Evolutionary conservation across 2,329 filamentous ascomycete genomes (phyloP), one percentile per base, ranked within the genome.

Genomic region (Onygena corvina): DNA sequence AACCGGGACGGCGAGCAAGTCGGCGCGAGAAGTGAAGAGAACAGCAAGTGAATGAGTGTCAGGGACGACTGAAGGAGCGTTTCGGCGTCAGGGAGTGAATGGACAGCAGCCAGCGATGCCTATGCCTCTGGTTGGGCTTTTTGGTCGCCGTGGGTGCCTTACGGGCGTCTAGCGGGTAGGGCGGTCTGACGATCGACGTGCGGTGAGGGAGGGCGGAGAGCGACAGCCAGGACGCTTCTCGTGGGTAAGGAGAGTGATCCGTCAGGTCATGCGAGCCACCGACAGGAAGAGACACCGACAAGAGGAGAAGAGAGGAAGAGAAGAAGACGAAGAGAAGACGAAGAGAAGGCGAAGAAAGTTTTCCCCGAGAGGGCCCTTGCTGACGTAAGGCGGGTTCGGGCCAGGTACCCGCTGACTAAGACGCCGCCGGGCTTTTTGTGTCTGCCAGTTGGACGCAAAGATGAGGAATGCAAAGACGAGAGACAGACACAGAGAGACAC

Each of bases 221-320:
- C 60, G 64, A 64, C 66, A 62, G 64, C 64, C 62, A 67, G 62
- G 63, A 65, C 60, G 54, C 60, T 56, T 61, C 47, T 48, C 31
- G 38, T 48, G 36, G 46, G 36, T 35, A 50, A 33, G 42, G 40
- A 47, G 12, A 50, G 44, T 30, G 49, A n/a, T n/a, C n/a, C n/a
- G n/a, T n/a, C n/a, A n/a, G n/a, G n/a, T n/a, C n/a, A n/a, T n/a
- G n/a, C n/a, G n/a, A n/a, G n/a, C n/a, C n/a, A n/a, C n/a, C n/a
- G n/a, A n/a, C 30, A 46, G 46, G 46, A 50, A 45, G 45, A 45
- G 34, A 11, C 48, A 46, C 51, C 51, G 47, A 49, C 46, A 52
- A 44, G 46, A 54, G 52, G 42, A 54, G 49, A 51, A 44, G 49
- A 54, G 53, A 42, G 46, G 50, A 40, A 30, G 51, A 9, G 48